phyloP scores from a whole-genome alignment of 306 rosid genomes.

The Vigna mungo region DNA sequence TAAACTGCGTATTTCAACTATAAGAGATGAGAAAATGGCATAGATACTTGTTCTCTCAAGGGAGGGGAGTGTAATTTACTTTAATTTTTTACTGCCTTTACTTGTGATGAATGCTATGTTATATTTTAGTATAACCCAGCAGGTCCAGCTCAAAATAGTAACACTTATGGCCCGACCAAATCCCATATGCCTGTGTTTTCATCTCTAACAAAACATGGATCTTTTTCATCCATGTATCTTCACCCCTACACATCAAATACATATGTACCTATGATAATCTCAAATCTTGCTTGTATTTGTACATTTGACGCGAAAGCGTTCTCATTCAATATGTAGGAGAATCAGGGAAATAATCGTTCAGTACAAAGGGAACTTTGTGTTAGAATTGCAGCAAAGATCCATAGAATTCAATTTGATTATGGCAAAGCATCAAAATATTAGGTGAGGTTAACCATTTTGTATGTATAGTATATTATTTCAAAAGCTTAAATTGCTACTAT shows the following conservation, averaged over 20 bases:
- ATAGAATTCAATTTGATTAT: constrained; percentile 29
- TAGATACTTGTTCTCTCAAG: too few species aligned
- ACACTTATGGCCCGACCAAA: neutral
- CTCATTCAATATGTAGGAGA: constrained; percentile 17
- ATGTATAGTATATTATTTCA: neutral
- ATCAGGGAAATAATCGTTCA: constrained; percentile 1
- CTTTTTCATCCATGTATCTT: neutral
- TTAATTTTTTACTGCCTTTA: neutral
- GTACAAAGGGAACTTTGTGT: constrained; percentile 8
- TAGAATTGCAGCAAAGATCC: constrained; percentile 31
- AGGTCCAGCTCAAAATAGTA: neutral
- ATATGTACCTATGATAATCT: neutral
- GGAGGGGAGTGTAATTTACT: too few species aligned
- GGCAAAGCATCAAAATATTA: constrained; percentile 24
- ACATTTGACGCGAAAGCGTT: neutral
- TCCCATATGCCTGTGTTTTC: neutral
- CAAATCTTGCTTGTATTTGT: neutral
- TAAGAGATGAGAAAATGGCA: too few species aligned
- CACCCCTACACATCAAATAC: neutral
- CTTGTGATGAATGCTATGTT: neutral
- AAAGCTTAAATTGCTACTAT: neutral
- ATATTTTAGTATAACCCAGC: neutral
- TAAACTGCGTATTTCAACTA: too few species aligned
- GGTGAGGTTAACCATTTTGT: constrained; percentile 6
- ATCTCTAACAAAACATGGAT: neutral